Evolutionary conservation across 805 yeast species (phyloP).

Genomic region (Clavispora asparagi): DNA sequence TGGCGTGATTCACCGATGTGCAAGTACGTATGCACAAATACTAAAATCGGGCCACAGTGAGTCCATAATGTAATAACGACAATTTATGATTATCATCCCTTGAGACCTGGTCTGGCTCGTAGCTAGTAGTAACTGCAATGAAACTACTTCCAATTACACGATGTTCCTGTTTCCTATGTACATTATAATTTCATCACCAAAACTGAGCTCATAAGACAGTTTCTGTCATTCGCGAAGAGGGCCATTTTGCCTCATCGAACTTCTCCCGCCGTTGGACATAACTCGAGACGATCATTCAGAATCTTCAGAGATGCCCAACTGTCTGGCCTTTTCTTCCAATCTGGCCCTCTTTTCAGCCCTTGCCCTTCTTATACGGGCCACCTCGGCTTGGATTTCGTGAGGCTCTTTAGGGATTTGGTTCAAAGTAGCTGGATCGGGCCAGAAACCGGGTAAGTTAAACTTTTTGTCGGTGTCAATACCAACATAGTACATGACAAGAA

Average conservation of each 20-base stretch:
- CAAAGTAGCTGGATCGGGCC: conserved; percentile 94
- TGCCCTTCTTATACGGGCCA: conserved; percentile 79
- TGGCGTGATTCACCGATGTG: background rate
- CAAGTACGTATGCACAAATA: background rate
- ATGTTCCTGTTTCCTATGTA: background rate
- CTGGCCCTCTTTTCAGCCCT: conserved; percentile 67
- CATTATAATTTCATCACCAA: background rate
- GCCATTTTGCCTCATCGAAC: too few relatives aligned
- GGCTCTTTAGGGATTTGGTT: conserved; percentile 92
- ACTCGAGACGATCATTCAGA: conserved; percentile 1
- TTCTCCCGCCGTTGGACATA: too few relatives aligned
- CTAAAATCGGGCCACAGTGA: background rate
- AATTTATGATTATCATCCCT: background rate
- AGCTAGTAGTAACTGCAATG: background rate
- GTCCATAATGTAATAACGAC: background rate
- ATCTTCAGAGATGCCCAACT: conserved; percentile 57
- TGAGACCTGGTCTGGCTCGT: background rate
- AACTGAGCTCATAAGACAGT: background rate
- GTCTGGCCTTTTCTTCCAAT: conserved; percentile 65
- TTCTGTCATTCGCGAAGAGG: background rate
- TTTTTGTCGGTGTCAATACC: conserved; percentile 88
- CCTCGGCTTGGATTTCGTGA: conserved; percentile 84
- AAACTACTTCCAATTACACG: background rate
- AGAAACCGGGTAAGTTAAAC: conserved; percentile 87
- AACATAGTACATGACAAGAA: conserved; percentile 87